Conservation (phyloP, 257 asterid species). For the Forsythia viridissima region DNA sequence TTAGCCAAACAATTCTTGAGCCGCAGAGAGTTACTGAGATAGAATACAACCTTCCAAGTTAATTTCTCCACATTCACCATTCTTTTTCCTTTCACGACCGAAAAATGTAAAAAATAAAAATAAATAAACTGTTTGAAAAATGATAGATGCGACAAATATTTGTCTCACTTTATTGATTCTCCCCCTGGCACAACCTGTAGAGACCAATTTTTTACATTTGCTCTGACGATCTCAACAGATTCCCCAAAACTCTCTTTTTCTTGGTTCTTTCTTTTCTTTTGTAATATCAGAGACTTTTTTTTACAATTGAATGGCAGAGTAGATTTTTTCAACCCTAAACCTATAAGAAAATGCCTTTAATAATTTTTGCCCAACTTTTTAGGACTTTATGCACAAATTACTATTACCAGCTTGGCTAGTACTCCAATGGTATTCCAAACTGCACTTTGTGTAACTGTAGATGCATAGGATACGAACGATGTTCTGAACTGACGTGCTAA, state of each 20-base stretch:
- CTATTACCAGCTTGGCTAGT: constrained; percentile 16
- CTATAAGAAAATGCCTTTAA: constrained; percentile 27
- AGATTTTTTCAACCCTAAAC: constrained; percentile 31
- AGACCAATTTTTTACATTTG: constrained; percentile 26
- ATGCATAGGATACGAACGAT: constrained; percentile 31
- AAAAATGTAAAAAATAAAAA: neutral
- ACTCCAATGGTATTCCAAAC: constrained; percentile 32
- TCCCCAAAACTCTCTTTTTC: neutral
- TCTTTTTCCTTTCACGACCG: too few species aligned
- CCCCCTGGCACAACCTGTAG: constrained; percentile 12
- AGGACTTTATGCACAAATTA: constrained; percentile 28
- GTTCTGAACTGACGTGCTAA: constrained; percentile 10
- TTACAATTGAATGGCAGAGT: constrained; percentile 33
- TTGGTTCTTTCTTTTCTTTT: constrained; percentile 12
- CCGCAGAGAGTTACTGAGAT: too few species aligned
- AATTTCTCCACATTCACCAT: too few species aligned
- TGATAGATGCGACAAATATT: neutral
- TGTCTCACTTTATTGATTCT: neutral
- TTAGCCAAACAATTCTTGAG: too few species aligned
- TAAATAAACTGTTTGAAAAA: too few species aligned
- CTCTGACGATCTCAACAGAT: constrained; percentile 31
- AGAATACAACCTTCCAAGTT: too few species aligned
- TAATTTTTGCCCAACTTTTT: constrained; percentile 22
- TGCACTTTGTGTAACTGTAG: constrained; percentile 49
- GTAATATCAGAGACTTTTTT: constrained; percentile 20